A percentile compares a stretch with the other conserved stretches of the same genome.
Evolutionary conservation across 2,329 filamentous ascomycete genomes (phyloP).

Genomic region (Paecilomyces fulvus): DNA sequence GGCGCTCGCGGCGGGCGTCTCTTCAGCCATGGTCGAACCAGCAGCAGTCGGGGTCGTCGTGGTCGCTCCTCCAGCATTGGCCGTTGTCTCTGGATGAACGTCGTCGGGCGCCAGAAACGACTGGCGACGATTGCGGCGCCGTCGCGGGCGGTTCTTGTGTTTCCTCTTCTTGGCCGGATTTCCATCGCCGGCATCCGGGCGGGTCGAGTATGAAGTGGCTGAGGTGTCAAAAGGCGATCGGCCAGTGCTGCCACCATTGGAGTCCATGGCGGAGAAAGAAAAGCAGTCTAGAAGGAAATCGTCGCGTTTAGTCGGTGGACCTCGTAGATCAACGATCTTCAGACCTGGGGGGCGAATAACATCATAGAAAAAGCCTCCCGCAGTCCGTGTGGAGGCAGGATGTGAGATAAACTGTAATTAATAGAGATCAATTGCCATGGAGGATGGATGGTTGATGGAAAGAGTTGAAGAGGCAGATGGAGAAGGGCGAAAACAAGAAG

Average conservation of each 20-base stretch:
- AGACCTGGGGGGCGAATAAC: too few species aligned
- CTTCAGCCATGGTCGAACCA: conserved; percentile 25
- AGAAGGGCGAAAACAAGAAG: too few species aligned
- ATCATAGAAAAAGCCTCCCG: not conserved
- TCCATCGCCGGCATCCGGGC: conserved; percentile 13
- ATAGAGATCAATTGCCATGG: not conserved
- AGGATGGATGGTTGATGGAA: not conserved
- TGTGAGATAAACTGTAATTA: not conserved
- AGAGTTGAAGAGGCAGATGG: not conserved
- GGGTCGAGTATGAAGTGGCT: conserved; percentile 3
- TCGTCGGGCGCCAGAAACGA: conserved; percentile 67
- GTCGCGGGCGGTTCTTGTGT: conserved; percentile 67
- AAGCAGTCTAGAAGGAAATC: not conserved
- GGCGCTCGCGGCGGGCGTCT: conserved; percentile 17
- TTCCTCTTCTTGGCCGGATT: conserved; percentile 46
- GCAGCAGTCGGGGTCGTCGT: conserved; percentile 29
- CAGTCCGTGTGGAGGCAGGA: not conserved
- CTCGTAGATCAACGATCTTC: not conserved
- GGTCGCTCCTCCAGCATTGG: not conserved
- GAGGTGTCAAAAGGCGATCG: not conserved
- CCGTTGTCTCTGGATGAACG: conserved; percentile 25
- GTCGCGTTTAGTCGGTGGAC: not conserved
- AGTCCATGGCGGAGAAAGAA: not conserved
- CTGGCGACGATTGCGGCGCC: conserved; percentile 70
- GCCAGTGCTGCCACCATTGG: not conserved